Conservation (phyloP, 1,284 basidiomycete genomes). For the Cryptococcus floricola region DNA sequence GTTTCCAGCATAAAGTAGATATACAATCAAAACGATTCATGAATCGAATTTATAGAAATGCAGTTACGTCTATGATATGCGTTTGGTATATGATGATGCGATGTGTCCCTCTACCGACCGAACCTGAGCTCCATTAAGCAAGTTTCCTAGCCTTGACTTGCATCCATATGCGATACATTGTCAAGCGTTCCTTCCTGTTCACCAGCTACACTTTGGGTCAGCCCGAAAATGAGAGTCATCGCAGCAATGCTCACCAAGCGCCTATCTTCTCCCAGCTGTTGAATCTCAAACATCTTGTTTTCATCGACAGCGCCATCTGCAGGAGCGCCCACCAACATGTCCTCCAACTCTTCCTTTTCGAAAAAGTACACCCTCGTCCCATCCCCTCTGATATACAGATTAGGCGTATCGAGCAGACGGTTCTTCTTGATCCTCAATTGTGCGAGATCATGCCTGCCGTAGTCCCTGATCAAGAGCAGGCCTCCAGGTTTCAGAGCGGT, state of each 20-base stretch:
- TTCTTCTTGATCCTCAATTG: constrained; percentile 89
- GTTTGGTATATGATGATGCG: background rate
- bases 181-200: constrained; percentile 83
- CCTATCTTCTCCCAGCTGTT: constrained; percentile 79
- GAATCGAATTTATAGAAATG: background rate
- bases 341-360: constrained; percentile 71
- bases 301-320: constrained; percentile 2
- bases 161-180: constrained; percentile 96
- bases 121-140: background rate
- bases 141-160: constrained; percentile 75
- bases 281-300: constrained; percentile 58
- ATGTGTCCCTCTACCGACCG: background rate
- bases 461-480: constrained; percentile 81
- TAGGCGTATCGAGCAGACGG: constrained; percentile 83
- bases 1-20: background rate
- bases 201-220: constrained; percentile 55
- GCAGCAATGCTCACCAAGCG: constrained; percentile 54
- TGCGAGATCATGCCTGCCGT: constrained; percentile 89
- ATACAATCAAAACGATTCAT: background rate
- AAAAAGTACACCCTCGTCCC: constrained; percentile 97
- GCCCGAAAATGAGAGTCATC: background rate
- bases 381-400: constrained; percentile 92
- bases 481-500: constrained; percentile 86
- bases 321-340: constrained; percentile 66
- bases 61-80: background rate